Evolutionary conservation across 2,329 filamentous ascomycete species (phyloP).

Genomic region (Aureobasidium melanogenum): DNA sequence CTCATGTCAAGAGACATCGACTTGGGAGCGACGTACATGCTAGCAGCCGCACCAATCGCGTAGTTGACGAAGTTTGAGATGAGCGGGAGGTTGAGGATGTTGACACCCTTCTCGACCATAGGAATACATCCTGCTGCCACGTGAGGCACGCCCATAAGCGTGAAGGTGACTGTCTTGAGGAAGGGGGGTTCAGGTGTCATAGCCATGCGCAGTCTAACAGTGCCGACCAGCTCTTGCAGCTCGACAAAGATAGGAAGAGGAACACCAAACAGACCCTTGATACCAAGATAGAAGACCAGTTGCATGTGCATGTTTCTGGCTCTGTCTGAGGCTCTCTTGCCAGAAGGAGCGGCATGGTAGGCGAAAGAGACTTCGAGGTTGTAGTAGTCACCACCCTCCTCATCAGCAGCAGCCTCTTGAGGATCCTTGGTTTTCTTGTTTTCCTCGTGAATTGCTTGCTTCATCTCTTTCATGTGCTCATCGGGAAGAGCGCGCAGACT

Average conservation of each 20-base stretch:
- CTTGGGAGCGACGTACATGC: constrained; percentile 89
- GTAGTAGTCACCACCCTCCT: constrained; percentile 86
- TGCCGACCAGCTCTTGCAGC: constrained; percentile 82
- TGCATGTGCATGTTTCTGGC: constrained; percentile 97
- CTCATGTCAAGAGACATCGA: constrained; percentile 78
- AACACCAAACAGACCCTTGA: constrained; percentile 81
- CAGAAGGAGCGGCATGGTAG: constrained; percentile 75
- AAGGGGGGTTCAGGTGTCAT: constrained; percentile 88
- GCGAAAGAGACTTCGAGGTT: constrained; percentile 86
- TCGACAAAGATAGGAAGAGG: constrained; percentile 85
- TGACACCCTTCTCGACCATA: constrained; percentile 81
- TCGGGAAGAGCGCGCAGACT: constrained; percentile 82
- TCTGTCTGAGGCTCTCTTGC: constrained; percentile 63
- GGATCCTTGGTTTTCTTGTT: constrained; percentile 76
- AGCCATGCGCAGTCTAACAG: constrained; percentile 70
- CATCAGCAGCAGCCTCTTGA: constrained; percentile 77
- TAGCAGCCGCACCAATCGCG: constrained; percentile 76
- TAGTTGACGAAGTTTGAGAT: constrained; percentile 88
- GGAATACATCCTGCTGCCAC: constrained; percentile 84
- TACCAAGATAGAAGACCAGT: constrained; percentile 83
- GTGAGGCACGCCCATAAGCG: constrained; percentile 86
- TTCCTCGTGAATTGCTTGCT: constrained; percentile 67
- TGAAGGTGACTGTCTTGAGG: constrained; percentile 84
- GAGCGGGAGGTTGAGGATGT: constrained; percentile 66
- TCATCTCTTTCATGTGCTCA: constrained; percentile 69